These are phyloP conservation scores for Trichoderma hamatum DNA, from an alignment of 2,329 filamentous ascomycete genomes.

Conservation along the genomic window DNA sequence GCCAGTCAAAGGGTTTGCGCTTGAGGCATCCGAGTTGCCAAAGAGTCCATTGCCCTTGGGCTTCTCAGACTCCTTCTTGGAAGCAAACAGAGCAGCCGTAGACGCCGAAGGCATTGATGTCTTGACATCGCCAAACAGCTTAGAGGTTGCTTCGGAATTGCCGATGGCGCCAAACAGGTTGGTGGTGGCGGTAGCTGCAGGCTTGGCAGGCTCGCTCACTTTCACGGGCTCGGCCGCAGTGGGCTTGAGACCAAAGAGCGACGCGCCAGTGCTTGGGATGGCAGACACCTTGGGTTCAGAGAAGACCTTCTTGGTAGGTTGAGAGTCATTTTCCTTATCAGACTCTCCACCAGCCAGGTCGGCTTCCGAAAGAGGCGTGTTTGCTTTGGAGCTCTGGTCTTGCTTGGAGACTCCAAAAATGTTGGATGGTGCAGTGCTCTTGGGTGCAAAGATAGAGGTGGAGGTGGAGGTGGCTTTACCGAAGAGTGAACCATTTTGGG, in stretches of 20 bases:
- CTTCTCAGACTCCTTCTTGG: neutral
- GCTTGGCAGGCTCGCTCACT: conserved; percentile 28
- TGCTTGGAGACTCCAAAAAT: conserved; percentile 42
- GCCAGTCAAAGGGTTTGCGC: conserved; percentile 7
- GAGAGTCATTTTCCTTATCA: conserved; percentile 50
- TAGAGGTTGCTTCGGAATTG: conserved; percentile 41
- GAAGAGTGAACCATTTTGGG: conserved; percentile 39
- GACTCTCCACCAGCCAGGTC: conserved; percentile 46
- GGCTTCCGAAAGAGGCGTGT: conserved; percentile 33
- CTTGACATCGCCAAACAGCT: conserved; percentile 44
- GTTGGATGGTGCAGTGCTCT: conserved; percentile 41
- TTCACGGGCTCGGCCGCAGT: conserved; percentile 36
- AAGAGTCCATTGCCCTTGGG: conserved; percentile 3
- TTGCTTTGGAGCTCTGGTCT: conserved; percentile 35
- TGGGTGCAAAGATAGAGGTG: conserved; percentile 43
- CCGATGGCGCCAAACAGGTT: conserved; percentile 45
- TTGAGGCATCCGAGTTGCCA: neutral
- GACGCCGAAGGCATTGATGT: conserved; percentile 35
- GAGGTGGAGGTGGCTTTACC: conserved; percentile 36
- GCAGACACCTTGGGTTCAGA: conserved; percentile 38
- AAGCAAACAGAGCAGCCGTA: conserved; percentile 16
- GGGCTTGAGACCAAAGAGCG: conserved; percentile 42
- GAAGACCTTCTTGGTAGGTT: conserved; percentile 39
- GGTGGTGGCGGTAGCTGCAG: conserved; percentile 34
- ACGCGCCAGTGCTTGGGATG: conserved; percentile 37